Percentiles rank a stretch among this genome's conserved stretches.
Conservation (phyloP, 148 eudicot genomes). For the Limonium bicolor region DNA sequence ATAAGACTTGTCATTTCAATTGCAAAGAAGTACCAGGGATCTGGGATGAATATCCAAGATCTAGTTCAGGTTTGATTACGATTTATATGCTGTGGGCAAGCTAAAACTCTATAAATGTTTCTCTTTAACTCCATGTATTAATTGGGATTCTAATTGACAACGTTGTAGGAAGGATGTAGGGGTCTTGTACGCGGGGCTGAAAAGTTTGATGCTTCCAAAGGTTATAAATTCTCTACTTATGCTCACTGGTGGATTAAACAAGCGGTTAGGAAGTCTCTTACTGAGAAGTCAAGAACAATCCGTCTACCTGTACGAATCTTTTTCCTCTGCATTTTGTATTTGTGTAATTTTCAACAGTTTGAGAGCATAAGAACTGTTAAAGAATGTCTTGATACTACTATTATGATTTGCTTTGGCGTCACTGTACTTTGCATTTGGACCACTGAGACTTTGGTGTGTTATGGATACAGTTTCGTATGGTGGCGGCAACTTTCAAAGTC, state of each 20-base stretch:
- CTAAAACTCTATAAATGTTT: too few species aligned
- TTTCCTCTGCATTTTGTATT: background rate
- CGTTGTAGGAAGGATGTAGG: conserved; percentile 75
- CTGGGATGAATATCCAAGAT: conserved; percentile 83
- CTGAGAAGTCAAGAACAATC: conserved; percentile 77
- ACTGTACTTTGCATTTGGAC: conserved; percentile 1
- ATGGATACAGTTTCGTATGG: conserved; percentile 57
- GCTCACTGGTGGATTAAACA: conserved; percentile 99
- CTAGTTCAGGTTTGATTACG: conserved; percentile 97
- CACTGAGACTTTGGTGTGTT: background rate
- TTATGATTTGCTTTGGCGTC: background rate
- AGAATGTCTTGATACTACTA: too few species aligned
- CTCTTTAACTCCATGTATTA: too few species aligned
- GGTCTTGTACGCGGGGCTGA: conserved; percentile 84
- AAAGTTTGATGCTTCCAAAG: conserved; percentile 93
- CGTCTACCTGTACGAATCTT: conserved; percentile 55
- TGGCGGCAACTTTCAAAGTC: conserved; percentile 68
- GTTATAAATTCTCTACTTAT: conserved; percentile 92
- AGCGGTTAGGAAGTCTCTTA: conserved; percentile 79
- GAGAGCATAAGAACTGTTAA: too few species aligned
- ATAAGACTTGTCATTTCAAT: conserved; percentile 87
- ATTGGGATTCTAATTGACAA: conserved; percentile 1
- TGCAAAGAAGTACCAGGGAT: conserved; percentile 79
- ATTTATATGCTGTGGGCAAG: too few species aligned
- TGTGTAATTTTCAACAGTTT: too few species aligned